Evolutionary conservation across 176 grass and related monocot genomes (phyloP).

Genomic region (Paspalum notatum): DNA sequence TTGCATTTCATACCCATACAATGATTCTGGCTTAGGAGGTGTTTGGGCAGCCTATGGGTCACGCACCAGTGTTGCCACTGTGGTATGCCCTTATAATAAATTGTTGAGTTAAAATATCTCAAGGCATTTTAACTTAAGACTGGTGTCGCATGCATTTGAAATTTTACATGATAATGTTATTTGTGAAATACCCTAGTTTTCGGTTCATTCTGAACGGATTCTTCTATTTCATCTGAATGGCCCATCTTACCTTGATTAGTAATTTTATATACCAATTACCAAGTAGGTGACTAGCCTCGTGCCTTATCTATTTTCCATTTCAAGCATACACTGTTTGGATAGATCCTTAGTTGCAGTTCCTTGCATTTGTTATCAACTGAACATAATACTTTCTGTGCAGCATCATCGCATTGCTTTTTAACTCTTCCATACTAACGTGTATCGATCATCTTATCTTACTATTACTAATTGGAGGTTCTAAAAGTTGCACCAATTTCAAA

Average conservation of each 20-base stretch:
- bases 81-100: constrained; percentile 42
- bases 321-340: background rate
- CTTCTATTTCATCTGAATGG: background rate
- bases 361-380: background rate
- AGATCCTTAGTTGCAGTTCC: background rate
- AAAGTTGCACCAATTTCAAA: too few relatives aligned
- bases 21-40: constrained; percentile 46
- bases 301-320: constrained; percentile 9
- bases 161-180: background rate
- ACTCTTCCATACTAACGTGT: background rate
- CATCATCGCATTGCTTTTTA: background rate
- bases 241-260: background rate
- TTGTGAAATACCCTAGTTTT: background rate
- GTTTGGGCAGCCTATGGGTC: constrained; percentile 46
- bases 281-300: background rate
- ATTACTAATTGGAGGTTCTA: too few relatives aligned
- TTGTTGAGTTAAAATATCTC: constrained; percentile 1
- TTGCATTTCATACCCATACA: constrained; percentile 53
- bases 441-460: too few relatives aligned
- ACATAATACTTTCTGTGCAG: background rate
- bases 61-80: background rate
- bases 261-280: background rate
- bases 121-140: background rate
- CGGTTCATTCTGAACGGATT: background rate
- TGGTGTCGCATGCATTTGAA: background rate